Conservation (phyloP, 2,329 filamentous ascomycete genomes). For the Hypoxylon sp. region DNA sequence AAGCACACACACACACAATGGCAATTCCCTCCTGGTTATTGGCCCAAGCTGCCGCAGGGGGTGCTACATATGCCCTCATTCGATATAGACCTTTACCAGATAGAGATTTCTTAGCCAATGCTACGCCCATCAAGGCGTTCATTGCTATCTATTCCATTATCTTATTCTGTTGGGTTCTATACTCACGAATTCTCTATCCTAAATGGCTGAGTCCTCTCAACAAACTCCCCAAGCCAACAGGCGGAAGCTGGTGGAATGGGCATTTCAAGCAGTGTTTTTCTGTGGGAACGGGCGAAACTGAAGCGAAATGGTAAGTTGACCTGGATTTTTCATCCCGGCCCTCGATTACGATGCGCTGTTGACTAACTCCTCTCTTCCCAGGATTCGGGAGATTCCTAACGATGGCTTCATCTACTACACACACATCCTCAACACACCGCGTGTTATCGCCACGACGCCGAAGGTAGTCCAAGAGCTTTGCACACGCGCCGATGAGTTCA, state of each 20-base stretch:
- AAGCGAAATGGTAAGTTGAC: slow-evolving; percentile 18
- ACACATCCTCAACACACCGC: slow-evolving; percentile 35
- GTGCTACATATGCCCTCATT: slow-evolving; percentile 17
- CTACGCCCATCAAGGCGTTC: slow-evolving; percentile 8
- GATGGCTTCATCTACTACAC: slow-evolving; percentile 41
- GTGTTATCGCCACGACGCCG: slow-evolving; percentile 37
- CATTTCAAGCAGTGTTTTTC: slow-evolving; percentile 22
- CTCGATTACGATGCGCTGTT: neutral
- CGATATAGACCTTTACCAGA: slow-evolving; percentile 21
- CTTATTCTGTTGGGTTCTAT: slow-evolving; percentile 10
- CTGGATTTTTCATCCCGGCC: neutral
- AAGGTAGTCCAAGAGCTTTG: slow-evolving; percentile 30
- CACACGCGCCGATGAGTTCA: slow-evolving; percentile 41
- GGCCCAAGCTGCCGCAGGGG: slow-evolving; percentile 19
- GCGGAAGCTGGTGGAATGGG: slow-evolving; percentile 19
- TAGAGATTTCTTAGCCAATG: slow-evolving; percentile 3
- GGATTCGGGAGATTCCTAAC: slow-evolving; percentile 27
- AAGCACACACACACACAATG: slow-evolving; percentile 13
- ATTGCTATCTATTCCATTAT: slow-evolving; percentile 11
- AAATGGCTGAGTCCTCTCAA: slow-evolving; percentile 22
- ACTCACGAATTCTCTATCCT: slow-evolving; percentile 10
- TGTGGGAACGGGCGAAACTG: slow-evolving; percentile 19
- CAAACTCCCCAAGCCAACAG: slow-evolving; percentile 17
- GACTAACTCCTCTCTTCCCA: neutral
- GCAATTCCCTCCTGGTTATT: slow-evolving; percentile 22